Base-by-base conservation (phyloP, 768 basidiomycete genomes). In the Tremella fuciformis region DNA sequence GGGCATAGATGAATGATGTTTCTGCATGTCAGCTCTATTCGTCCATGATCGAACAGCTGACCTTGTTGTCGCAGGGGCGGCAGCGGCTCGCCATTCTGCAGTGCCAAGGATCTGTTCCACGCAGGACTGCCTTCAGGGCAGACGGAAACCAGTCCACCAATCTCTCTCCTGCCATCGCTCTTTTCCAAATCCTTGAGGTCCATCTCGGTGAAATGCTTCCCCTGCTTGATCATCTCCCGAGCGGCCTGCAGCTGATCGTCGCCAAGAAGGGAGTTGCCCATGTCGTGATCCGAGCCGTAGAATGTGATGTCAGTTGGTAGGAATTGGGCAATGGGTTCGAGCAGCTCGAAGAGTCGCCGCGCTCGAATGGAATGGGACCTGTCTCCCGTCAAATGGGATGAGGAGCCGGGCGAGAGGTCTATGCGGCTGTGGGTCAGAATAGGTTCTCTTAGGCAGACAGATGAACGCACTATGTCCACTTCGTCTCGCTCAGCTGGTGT, bases 211-310 rank as follows among this genome's bases (percentile, higher is more conserved):
- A 76, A 42, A 34, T 66, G 73, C 34, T 55, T 51, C 13, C 64
- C 67, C 22, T 60, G 34, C 34, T 54, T 52, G 24, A 71, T 55
- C 18, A 65, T 64, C 41, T 55, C 26, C 13, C 62, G 39, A 9
- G 69, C 69, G 0, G 67, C 60, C 21, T 66, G 53, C 19, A 63
- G 50, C 50, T 67, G 65, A 25, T 76, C 70, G 22, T 70, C 66
- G 9, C 70, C 75, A 15, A 74, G 57, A 13, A 74, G 60, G 72
- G 67, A 74, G 16, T 62, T 64, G 6, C 75, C 72, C 16, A 73
- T 57, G 60, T 76, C 75, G 55, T 76, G 75, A 53, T 76, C 75
- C 1, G 73, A 73, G 15, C 67, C 55, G 22, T 64, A 62, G 37
- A 76, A 62, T 47, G 62, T 67, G 55, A 74, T 49, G 37, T 63